Conservation (phyloP, 306 rosid species). For the Begonia peltatifolia region DNA sequence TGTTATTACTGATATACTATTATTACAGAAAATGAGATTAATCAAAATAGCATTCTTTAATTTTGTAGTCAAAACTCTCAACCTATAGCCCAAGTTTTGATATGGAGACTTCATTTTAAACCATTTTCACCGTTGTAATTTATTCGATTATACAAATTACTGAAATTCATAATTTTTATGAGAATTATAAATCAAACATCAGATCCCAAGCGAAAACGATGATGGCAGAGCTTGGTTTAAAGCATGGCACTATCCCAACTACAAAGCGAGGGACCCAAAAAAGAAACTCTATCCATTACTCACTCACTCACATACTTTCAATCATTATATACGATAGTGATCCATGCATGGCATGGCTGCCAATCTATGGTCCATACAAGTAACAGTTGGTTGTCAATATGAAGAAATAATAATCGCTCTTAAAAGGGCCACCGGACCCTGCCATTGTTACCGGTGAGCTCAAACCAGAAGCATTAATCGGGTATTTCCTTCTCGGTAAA, state of each 20-base stretch:
- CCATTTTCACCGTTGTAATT: constrained; percentile 32
- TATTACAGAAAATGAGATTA: not conserved
- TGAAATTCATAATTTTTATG: too few relatives aligned
- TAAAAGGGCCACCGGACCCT: too few relatives aligned
- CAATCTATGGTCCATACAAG: not conserved
- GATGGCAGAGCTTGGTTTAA: too few relatives aligned
- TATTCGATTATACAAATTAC: too few relatives aligned
- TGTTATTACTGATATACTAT: constrained; percentile 55
- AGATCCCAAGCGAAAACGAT: too few relatives aligned
- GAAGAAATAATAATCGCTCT: too few relatives aligned
- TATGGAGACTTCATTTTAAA: constrained; percentile 3
- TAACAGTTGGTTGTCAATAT: too few relatives aligned
- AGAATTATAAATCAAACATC: too few relatives aligned
- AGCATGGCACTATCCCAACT: too few relatives aligned
- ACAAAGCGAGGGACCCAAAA: not conserved
- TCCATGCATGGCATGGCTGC: constrained; percentile 6
- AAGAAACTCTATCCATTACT: not conserved
- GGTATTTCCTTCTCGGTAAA: too few relatives aligned
- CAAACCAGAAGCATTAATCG: too few relatives aligned
- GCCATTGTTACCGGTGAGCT: too few relatives aligned
- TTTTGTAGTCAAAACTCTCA: constrained; percentile 22
- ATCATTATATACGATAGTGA: constrained; percentile 6
- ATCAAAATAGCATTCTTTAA: constrained; percentile 6
- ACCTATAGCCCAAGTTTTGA: not conserved
- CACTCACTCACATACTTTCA: not conserved